Conservation (phyloP, 208 protist genomes). For the Phytomonas sp. region DNA sequence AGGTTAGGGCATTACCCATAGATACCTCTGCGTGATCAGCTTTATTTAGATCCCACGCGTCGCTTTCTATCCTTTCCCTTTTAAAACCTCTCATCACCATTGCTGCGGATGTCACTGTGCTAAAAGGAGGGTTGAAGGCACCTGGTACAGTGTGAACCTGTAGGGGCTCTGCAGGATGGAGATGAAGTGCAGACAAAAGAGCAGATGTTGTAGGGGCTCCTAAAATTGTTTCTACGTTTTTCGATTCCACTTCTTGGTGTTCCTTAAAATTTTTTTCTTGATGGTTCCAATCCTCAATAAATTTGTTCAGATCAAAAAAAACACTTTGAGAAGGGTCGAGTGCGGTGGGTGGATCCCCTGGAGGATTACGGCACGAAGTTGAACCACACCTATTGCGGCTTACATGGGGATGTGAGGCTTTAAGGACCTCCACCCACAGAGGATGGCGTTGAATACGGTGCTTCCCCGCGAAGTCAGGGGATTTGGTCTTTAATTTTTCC, state of each 20-base stretch:
- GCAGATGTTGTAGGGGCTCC: conserved; percentile 23
- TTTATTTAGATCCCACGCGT: not conserved
- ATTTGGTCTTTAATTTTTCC: not conserved
- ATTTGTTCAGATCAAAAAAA: not conserved
- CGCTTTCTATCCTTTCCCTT: not conserved
- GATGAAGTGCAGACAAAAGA: conserved; percentile 30
- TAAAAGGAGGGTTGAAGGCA: not conserved
- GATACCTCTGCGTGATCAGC: not conserved
- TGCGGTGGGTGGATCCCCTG: not conserved
- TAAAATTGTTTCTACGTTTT: conserved; percentile 7
- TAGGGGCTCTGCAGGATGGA: conserved; percentile 29
- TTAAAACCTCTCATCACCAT: not conserved
- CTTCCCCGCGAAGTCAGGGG: not conserved
- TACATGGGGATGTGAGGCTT: conserved; percentile 38
- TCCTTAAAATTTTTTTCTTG: not conserved
- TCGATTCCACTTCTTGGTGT: not conserved
- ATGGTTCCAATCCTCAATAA: not conserved
- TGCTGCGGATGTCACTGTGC: not conserved
- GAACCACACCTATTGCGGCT: not conserved
- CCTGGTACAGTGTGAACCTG: conserved; percentile 14
- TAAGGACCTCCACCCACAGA: conserved; percentile 51
- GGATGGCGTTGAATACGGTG: conserved; percentile 50
- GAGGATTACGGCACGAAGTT: not conserved
- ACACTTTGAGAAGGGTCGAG: not conserved
- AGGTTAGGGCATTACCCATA: not conserved